Evolutionary conservation across 768 basidiomycete species (phyloP).

Genomic region (Coprinopsis sp.): DNA sequence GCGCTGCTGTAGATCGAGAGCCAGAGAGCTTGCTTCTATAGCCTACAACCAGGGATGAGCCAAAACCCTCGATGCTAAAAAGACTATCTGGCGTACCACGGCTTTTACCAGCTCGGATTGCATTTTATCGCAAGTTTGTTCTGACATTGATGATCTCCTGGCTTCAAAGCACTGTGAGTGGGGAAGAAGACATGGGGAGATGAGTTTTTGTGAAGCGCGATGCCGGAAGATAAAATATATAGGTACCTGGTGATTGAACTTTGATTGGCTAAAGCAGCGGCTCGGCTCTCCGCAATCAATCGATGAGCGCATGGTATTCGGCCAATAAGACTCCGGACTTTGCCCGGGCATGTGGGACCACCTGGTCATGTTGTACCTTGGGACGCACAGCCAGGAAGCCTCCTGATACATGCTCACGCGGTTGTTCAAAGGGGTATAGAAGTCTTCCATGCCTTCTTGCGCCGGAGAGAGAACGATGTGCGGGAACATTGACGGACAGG

Average conservation of each 20-base stretch:
- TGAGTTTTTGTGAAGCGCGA: background rate
- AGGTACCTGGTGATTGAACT: constrained; percentile 27
- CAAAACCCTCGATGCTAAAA: background rate
- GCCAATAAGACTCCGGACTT: constrained; percentile 8
- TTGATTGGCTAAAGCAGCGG: constrained; percentile 28
- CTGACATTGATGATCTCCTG: constrained; percentile 28
- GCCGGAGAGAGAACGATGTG: constrained; percentile 53
- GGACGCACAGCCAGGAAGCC: background rate
- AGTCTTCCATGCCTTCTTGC: constrained; percentile 32
- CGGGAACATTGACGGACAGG: constrained; percentile 33
- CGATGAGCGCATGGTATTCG: constrained; percentile 4
- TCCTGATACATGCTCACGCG: constrained; percentile 15
- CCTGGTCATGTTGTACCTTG: background rate
- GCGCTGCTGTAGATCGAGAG: constrained; percentile 31
- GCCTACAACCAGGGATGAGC: constrained; percentile 27
- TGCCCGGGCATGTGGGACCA: constrained; percentile 1
- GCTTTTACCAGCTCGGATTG: constrained; percentile 35
- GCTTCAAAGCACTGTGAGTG: constrained; percentile 16
- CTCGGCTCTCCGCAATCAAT: constrained; percentile 8
- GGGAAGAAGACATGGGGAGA: constrained; percentile 3
- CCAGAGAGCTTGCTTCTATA: constrained; percentile 33
- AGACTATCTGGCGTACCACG: constrained; percentile 27
- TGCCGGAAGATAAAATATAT: background rate
- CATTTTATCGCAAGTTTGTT: constrained; percentile 28
- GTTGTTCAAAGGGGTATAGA: constrained; percentile 31